Base-by-base conservation (phyloP, 192 early-diverging fungal genomes). In the Umbelopsis sp. region DNA sequence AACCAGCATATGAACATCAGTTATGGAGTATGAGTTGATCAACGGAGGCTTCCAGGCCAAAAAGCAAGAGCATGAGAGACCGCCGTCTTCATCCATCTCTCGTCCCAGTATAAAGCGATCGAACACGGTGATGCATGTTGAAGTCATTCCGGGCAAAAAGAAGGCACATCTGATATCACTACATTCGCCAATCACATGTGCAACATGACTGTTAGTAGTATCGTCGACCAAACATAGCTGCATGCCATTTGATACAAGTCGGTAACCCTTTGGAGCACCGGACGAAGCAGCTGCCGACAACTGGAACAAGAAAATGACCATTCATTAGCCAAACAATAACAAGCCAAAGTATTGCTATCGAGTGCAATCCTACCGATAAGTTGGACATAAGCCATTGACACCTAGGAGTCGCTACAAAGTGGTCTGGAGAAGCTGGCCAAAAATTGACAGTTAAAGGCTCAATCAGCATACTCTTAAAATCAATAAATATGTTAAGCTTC, bases 371-470 rank as follows among this genome's bases (percentile, higher is more conserved):
- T 61, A 61, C 55, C 55, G 55, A 61, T 16, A 61, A 30, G 33
- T 61, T 61, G 55, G 55, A 61, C 55, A 61, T 61, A 30, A 61
- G 55, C 55, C 55, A 61, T 12, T 61, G 55, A 18, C 55, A 61
- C 30, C 55, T 61, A 2, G 55, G 55, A 3, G 55, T 30, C 3
- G 30, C 30, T 61, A 61, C 55, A 61, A 61, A 61, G 11, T 61
- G 27, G 30, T 61, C 30, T 16, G 55, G 55, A 3, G 18, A 35
- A 15, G 55, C 35, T 15, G 55, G 27, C 55, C 55, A 61, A 15
- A 61, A 61, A 25, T 61, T 61, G 2, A 61, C 55, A 0, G 55
- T 25, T 1, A 30, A 61, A 4, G 55, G 55, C 27, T 30, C 30
- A 61, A 61, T 8, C 27, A 61, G 30, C 55, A 61, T 35, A n/a